Conservation (phyloP, 1,284 basidiomycete genomes). For the Trichosporon sp. region DNA sequence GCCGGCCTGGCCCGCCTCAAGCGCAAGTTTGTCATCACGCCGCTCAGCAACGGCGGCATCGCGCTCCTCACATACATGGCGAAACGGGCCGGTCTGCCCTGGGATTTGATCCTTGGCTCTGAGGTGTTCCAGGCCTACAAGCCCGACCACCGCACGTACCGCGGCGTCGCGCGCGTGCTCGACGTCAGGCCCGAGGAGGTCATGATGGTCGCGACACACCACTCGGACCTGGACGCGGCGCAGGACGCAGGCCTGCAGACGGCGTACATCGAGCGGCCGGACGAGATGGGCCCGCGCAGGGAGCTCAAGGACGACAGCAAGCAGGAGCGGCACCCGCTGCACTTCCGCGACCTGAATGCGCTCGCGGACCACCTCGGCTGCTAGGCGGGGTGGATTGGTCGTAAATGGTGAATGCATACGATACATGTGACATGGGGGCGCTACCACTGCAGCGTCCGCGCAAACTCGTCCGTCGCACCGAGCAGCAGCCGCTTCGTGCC, state of each 20-base stretch:
- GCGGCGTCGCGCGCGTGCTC: slow-evolving; percentile 11
- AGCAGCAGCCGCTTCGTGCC: slow-evolving; percentile 65
- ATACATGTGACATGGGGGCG: neutral
- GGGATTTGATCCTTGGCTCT: slow-evolving; percentile 14
- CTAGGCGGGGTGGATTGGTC: neutral
- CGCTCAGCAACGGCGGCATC: slow-evolving; percentile 17
- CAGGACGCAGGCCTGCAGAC: slow-evolving; percentile 13
- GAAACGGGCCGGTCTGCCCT: slow-evolving; percentile 12
- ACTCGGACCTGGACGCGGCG: slow-evolving; percentile 16
- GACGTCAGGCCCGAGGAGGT: slow-evolving; percentile 5
- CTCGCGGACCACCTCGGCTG: slow-evolving; percentile 14
- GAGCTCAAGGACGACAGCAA: slow-evolving; percentile 1
- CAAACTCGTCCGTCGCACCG: slow-evolving; percentile 9
- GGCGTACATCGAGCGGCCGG: slow-evolving; percentile 15
- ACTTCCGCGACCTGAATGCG: slow-evolving; percentile 7
- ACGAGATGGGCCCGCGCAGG: slow-evolving; percentile 7
- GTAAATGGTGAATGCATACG: neutral
- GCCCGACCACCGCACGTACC: slow-evolving; percentile 10
- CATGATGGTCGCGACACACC: slow-evolving; percentile 19
- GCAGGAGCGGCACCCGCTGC: slow-evolving; percentile 10
- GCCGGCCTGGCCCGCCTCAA: slow-evolving; percentile 6
- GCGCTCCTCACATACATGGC: slow-evolving; percentile 15
- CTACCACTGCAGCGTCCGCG: slow-evolving; percentile 8
- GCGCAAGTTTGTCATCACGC: slow-evolving; percentile 10
- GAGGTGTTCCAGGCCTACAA: slow-evolving; percentile 19